These are phyloP conservation scores for Achaetomiella virescens DNA, from an alignment of 495 filamentous ascomycete genomes.

Conservation along the genomic window DNA sequence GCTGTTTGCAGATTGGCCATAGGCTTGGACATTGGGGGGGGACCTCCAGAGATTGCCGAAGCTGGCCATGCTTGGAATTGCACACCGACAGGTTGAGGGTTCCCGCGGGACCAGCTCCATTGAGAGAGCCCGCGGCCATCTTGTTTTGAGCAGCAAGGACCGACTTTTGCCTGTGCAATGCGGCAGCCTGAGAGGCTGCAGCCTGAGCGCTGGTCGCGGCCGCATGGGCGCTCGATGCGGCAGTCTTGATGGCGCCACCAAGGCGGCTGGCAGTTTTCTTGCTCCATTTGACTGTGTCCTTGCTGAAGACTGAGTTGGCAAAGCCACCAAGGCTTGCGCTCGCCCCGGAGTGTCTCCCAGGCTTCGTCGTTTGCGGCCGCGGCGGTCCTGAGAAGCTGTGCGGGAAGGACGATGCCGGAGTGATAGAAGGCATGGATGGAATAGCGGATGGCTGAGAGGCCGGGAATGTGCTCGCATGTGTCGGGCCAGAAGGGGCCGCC, in stretches of 20 bases:
- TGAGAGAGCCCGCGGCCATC: background rate
- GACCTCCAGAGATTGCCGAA: background rate
- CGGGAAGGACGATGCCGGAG: background rate
- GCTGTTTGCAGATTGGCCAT: background rate
- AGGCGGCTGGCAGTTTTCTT: slow-evolving; percentile 24
- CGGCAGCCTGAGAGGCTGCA: slow-evolving; percentile 10
- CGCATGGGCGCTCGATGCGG: slow-evolving; percentile 14
- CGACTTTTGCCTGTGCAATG: slow-evolving; percentile 11
- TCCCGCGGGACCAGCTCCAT: background rate
- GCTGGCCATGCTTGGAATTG: background rate
- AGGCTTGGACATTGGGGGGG: background rate
- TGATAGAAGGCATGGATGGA: slow-evolving; percentile 6
- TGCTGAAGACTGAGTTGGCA: slow-evolving; percentile 25
- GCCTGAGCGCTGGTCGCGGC: slow-evolving; percentile 11
- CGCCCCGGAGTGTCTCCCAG: background rate
- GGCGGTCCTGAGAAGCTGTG: background rate
- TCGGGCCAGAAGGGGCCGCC: background rate
- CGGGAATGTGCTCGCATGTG: background rate
- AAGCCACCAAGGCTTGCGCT: slow-evolving; percentile 17
- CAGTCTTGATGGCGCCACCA: slow-evolving; percentile 20
- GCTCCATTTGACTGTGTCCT: slow-evolving; percentile 26
- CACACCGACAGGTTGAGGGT: background rate
- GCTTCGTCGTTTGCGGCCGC: background rate
- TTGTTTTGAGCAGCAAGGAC: background rate
- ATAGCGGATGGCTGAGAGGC: slow-evolving; percentile 2